Base-by-base conservation (phyloP, 768 basidiomycete genomes). In the Macrolepiota dolichaula region DNA sequence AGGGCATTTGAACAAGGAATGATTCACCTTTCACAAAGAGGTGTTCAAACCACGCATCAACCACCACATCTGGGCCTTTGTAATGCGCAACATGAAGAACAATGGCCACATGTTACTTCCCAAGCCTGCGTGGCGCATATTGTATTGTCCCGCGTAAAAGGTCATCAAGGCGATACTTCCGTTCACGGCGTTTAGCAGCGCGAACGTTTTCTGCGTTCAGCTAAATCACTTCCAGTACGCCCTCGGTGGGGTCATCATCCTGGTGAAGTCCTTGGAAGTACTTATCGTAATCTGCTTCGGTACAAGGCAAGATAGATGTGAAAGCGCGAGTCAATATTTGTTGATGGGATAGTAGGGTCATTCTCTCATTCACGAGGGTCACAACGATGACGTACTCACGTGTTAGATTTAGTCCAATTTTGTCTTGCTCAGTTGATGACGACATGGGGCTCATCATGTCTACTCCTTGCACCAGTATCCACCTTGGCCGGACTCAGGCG, bases 21-120 rank as follows among this genome's bases (percentile, higher is more conserved):
- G 37, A 64, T 64, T 49, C 7, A 68, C 69, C 64, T 13, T 62
- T 64, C 24, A 67, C 37, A 24, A 65, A 64, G 3, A 68, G 29
- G 29, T 32, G 50, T 38, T 66, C 57, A 40, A 66, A 19, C 68
- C 68, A 67, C 37, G 65, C 27, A 13, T 64, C 37, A 25, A 65
- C 37, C 36, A 69, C 63, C 10, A 32, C 51, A 3, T 32, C 29
- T 32, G 29, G 29, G 29, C 29, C 29, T 32, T 32, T 7, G 3
- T 32, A 3, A 7, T 32, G 29, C 29, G 29, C 29, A 7, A 32
- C 7, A 32, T 32, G 29, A 32, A 32, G 3, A 32, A 32, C 29
- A 3, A 32, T 32, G 29, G 29, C 3, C 29, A 7, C 29, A 32
- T 32, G 29, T 7, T 7, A 7, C 29, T 32, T 32, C 29, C 29